phyloP scores from a whole-genome alignment of 2,329 filamentous ascomycete species.

The Cladosporium cucumerinum region DNA sequence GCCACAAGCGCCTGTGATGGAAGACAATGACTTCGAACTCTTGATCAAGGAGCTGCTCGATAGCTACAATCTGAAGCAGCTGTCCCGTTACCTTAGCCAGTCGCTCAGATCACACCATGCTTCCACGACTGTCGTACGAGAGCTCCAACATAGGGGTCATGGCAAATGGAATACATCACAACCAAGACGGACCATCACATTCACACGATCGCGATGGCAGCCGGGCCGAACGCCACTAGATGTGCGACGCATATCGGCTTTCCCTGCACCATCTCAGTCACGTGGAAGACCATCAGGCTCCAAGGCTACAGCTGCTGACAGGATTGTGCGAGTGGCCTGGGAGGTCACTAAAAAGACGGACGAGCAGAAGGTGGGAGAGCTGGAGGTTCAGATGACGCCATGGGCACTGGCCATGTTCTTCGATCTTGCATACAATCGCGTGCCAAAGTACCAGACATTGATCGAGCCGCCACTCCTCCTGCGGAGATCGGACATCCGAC shows the following conservation, averaged over 20 bases:
- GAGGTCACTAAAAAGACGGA: constrained; percentile 24
- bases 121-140: not conserved
- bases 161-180: not conserved
- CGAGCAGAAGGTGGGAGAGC: constrained; percentile 27
- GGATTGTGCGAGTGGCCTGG: constrained; percentile 31
- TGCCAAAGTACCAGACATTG: constrained; percentile 21
- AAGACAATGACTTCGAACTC: constrained; percentile 21
- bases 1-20: constrained; percentile 24
- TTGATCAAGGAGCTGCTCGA: constrained; percentile 23
- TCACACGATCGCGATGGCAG: constrained; percentile 23
- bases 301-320: constrained; percentile 20
- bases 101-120: not conserved
- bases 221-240: constrained; percentile 26
- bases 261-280: not conserved
- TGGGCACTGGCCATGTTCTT: constrained; percentile 32
- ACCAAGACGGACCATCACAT: not conserved
- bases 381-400: constrained; percentile 24
- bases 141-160: not conserved
- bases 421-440: constrained; percentile 18
- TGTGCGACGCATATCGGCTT: constrained; percentile 19
- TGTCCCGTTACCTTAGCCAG: constrained; percentile 23
- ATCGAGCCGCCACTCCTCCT: constrained; percentile 25
- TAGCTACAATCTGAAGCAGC: constrained; percentile 27
- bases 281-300: not conserved
- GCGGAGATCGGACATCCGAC: constrained; percentile 21